phyloP scores from a whole-genome alignment of 805 yeast genomes.

The Kodamaea kaohsiungensis region DNA sequence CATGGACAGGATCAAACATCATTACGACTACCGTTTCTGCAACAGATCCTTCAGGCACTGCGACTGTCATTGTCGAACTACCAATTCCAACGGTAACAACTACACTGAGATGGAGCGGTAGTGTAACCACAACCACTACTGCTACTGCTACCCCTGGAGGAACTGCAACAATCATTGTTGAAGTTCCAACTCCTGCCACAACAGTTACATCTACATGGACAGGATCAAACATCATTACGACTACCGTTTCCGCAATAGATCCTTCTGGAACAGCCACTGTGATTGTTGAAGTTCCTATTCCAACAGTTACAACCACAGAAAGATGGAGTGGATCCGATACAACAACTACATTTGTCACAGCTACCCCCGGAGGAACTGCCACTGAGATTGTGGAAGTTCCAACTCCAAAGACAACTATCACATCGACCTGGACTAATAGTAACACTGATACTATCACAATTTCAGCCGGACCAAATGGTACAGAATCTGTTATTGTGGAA shows the following conservation, averaged over 20 bases:
- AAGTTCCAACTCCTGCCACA: conserved; percentile 11
- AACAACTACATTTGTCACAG: conserved; percentile 8
- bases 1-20: conserved; percentile 12
- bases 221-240: too few relatives aligned
- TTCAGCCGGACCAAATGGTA: too few relatives aligned
- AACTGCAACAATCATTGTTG: conserved; percentile 13
- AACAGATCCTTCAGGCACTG: conserved; percentile 17
- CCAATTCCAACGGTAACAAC: conserved; percentile 16
- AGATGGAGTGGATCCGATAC: conserved; percentile 12
- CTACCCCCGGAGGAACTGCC: conserved; percentile 9
- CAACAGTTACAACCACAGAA: not conserved
- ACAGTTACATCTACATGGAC: too few relatives aligned
- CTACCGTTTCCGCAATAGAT: too few relatives aligned
- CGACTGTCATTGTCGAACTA: conserved; percentile 22
- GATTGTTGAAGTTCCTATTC: too few relatives aligned
- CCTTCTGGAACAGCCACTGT: too few relatives aligned
- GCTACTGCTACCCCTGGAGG: conserved; percentile 12
- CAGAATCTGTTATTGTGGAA: too few relatives aligned
- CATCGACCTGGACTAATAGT: conserved; percentile 14
- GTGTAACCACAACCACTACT: conserved; percentile 16
- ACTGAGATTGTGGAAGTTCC: conserved; percentile 16
- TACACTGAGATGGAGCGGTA: conserved; percentile 10
- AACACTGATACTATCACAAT: too few relatives aligned
- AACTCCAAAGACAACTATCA: conserved; percentile 10
- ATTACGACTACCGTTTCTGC: conserved; percentile 13